Conservation (phyloP, 768 basidiomycete species). For the Atractiella rhizophila region DNA sequence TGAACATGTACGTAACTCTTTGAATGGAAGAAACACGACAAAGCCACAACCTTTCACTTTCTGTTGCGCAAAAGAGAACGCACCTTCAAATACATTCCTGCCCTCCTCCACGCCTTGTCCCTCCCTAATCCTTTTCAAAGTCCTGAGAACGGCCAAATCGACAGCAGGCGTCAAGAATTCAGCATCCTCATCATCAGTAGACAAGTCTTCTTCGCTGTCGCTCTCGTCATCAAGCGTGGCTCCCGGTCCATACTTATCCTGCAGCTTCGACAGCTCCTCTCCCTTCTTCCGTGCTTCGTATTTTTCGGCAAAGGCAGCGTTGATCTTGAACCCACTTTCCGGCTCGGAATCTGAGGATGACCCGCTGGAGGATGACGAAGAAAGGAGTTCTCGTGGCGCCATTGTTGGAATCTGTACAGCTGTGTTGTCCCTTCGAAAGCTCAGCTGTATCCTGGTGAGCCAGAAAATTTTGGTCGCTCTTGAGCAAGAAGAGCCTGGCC, state of each 20-base stretch:
- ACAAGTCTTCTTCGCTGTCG: slow-evolving; percentile 29
- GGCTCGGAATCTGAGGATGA: slow-evolving; percentile 24
- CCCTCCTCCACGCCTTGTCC: slow-evolving; percentile 45
- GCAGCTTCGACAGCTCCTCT: slow-evolving; percentile 54
- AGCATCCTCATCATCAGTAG: slow-evolving; percentile 58
- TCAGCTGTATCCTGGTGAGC: too few relatives aligned
- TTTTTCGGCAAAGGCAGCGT: slow-evolving; percentile 53
- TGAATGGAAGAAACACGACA: too few relatives aligned
- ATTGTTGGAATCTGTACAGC: too few relatives aligned
- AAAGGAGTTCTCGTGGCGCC: too few relatives aligned
- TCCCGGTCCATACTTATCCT: slow-evolving; percentile 41
- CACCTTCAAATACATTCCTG: slow-evolving; percentile 56
- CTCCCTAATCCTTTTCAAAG: slow-evolving; percentile 54
- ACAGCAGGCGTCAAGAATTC: slow-evolving; percentile 79
- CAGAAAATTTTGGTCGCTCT: too few relatives aligned
- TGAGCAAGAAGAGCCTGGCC: too few relatives aligned
- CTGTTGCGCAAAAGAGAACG: too few relatives aligned
- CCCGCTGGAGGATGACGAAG: too few relatives aligned
- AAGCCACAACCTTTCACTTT: too few relatives aligned
- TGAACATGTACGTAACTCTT: too few relatives aligned
- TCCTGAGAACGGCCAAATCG: slow-evolving; percentile 79
- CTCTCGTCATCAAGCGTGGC: slow-evolving; percentile 22
- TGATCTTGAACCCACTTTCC: slow-evolving; percentile 34
- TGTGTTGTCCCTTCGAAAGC: too few relatives aligned
- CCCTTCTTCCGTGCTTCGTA: slow-evolving; percentile 58